Evolutionary conservation across 208 protist species (phyloP).

Genomic region (Acanthamoeba triangularis): DNA sequence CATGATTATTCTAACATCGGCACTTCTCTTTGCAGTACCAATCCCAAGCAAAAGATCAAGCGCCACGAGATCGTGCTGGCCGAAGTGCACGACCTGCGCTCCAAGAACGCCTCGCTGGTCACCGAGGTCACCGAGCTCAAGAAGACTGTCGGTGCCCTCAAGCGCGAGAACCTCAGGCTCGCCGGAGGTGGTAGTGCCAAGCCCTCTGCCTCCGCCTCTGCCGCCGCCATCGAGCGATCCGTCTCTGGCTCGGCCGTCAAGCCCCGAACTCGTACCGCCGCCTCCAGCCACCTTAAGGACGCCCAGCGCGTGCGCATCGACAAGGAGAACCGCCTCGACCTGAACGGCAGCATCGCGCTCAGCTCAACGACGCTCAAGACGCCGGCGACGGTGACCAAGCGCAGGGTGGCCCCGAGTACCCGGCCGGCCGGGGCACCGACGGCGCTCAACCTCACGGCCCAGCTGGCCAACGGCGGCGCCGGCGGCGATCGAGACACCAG

Average conservation of each 20-base stretch:
- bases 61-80: slow-evolving; percentile 31
- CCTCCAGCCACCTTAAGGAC: neutral
- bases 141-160: slow-evolving; percentile 37
- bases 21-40: neutral
- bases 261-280: neutral
- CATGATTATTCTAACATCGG: no score
- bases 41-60: slow-evolving; percentile 67
- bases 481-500: neutral
- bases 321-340: neutral
- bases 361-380: neutral
- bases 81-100: slow-evolving; percentile 11
- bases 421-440: neutral
- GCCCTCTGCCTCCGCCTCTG: neutral
- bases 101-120: slow-evolving; percentile 22
- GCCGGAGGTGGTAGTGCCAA: neutral
- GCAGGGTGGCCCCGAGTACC: neutral
- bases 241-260: neutral
- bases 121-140: slow-evolving; percentile 50
- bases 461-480: neutral
- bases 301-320: slow-evolving; percentile 21
- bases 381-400: slow-evolving; percentile 20
- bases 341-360: slow-evolving; percentile 11
- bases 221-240: neutral
- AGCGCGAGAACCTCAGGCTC: slow-evolving; percentile 27
- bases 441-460: slow-evolving; percentile 1